phyloP scores from a whole-genome alignment of 352 stramenopile species.

The Phytopythium helicoides region DNA sequence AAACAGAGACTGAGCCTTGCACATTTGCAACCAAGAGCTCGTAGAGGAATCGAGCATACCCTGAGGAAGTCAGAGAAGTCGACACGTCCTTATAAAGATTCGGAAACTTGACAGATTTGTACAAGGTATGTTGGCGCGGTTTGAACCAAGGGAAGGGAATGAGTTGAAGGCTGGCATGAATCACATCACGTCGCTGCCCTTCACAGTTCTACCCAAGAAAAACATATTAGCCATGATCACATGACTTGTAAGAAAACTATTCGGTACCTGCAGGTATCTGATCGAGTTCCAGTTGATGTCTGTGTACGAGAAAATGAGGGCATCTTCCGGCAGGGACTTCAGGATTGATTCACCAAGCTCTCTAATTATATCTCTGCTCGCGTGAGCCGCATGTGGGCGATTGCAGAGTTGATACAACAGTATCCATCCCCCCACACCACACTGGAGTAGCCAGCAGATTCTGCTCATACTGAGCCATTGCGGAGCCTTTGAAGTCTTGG shows the following conservation, averaged over 20 bases:
- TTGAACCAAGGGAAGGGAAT: conserved; percentile 84
- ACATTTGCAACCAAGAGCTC: conserved; percentile 45
- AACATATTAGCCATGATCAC: background rate
- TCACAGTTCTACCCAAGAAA: conserved; percentile 38
- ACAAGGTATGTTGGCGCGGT: conserved; percentile 33
- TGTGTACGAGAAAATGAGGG: conserved; percentile 73
- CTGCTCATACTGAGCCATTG: no score
- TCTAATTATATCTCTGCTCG: conserved; percentile 28
- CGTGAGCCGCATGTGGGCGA: background rate
- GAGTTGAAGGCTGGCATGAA: conserved; percentile 74
- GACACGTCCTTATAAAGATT: conserved; percentile 28
- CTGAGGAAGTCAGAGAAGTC: conserved; percentile 27
- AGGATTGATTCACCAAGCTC: conserved; percentile 42
- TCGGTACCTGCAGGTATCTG: conserved; percentile 57
- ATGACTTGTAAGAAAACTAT: no score
- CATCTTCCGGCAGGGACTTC: conserved; percentile 30
- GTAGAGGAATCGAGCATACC: conserved; percentile 39
- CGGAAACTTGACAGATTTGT: conserved; percentile 36
- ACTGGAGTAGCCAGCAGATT: background rate
- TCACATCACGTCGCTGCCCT: conserved; percentile 47
- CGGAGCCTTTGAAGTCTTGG: background rate
- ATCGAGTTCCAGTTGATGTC: conserved; percentile 85
- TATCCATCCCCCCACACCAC: conserved; percentile 1
- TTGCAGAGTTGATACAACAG: conserved; percentile 15
- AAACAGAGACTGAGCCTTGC: conserved; percentile 21